Conservation (phyloP, 305 asterid genomes). For the Petunia hybrid region DNA sequence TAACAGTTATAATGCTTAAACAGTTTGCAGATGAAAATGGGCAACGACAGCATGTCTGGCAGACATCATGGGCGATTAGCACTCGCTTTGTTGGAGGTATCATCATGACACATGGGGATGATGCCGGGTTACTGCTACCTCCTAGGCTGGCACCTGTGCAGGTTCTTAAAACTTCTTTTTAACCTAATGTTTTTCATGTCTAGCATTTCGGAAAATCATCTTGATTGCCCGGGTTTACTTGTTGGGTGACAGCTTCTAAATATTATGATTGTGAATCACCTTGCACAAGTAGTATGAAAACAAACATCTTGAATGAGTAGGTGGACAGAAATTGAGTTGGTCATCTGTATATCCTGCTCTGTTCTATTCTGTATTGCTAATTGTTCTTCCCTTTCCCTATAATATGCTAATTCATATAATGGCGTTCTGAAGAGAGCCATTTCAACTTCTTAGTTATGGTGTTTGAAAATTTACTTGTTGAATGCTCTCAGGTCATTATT, state of each 20-base stretch:
- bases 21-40: conserved; percentile 98
- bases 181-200: conserved; percentile 29
- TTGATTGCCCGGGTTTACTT: conserved; percentile 1
- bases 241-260: neutral
- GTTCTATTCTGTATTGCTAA: neutral
- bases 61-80: conserved; percentile 99
- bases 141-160: conserved; percentile 93
- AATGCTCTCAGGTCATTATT: conserved; percentile 71
- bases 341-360: conserved; percentile 16
- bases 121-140: conserved; percentile 89
- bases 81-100: conserved; percentile 96
- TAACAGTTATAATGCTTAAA: conserved; percentile 24
- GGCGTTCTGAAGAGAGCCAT: conserved; percentile 15
- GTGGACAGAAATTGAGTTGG: conserved; percentile 18
- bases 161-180: conserved; percentile 52
- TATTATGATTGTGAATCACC: conserved; percentile 6
- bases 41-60: conserved; percentile 92
- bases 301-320: neutral
- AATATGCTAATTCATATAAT: neutral
- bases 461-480: conserved; percentile 24
- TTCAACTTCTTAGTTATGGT: neutral
- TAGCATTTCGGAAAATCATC: conserved; percentile 7
- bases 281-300: conserved; percentile 6
- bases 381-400: neutral
- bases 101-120: conserved; percentile 98